A percentile compares a stretch with the other conserved stretches of the same genome.
phyloP scores from a whole-genome alignment of 2,329 filamentous ascomycete species.

The Chrysosporium queenslandicum region DNA sequence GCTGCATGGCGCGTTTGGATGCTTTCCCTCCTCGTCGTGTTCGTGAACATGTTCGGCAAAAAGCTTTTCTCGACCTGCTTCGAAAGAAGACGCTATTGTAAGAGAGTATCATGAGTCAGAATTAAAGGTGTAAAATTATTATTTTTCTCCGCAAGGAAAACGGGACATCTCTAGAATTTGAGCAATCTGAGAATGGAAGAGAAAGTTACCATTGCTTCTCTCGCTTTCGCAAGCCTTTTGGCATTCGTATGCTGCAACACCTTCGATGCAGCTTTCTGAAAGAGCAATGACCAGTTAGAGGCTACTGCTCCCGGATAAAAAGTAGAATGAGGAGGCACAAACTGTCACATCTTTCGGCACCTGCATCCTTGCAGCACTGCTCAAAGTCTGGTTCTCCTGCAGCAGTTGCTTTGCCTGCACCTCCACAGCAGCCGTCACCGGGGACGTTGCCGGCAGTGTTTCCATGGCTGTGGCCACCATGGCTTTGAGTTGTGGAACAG shows the following conservation, averaged over 20 bases:
- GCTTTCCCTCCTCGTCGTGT: constrained; percentile 18
- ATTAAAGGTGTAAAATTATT: too few relatives aligned
- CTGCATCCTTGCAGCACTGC: constrained; percentile 3
- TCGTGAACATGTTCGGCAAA: constrained; percentile 16
- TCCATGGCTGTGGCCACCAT: neutral
- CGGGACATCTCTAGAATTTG: too few relatives aligned
- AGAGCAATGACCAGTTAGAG: constrained; percentile 6
- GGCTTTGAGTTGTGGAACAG: constrained; percentile 59
- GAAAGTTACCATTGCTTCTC: neutral
- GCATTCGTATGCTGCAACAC: constrained; percentile 12
- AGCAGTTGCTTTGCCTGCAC: neutral
- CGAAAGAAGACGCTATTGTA: neutral
- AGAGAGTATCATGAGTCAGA: neutral
- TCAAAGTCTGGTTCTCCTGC: neutral
- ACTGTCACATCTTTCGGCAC: constrained; percentile 9
- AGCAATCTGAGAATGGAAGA: too few relatives aligned
- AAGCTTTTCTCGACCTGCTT: neutral
- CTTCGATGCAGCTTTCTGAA: constrained; percentile 11
- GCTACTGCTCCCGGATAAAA: neutral
- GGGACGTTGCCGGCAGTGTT: neutral
- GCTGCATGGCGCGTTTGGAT: constrained; percentile 18
- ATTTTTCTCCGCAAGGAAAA: too few relatives aligned
- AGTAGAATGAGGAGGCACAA: neutral
- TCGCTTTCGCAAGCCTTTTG: constrained; percentile 8
- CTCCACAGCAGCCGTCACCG: neutral